Percentiles rank a stretch among this genome's conserved stretches.
phyloP scores from a whole-genome alignment of 2,329 filamentous ascomycete genomes.

The Colletotrichum tanaceti region DNA sequence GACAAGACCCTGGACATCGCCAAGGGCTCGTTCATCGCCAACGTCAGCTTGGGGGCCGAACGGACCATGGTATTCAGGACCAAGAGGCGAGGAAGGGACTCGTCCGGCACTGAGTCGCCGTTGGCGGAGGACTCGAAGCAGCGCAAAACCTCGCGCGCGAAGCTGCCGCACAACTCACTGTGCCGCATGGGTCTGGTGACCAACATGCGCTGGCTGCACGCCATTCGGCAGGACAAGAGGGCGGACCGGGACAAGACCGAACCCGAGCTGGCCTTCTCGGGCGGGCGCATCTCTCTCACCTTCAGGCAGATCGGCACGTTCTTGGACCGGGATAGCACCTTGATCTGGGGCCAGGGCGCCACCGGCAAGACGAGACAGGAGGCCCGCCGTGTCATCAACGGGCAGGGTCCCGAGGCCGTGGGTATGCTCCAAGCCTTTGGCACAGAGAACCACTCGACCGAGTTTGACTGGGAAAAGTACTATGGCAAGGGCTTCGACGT shows the following conservation, averaged over 20 bases:
- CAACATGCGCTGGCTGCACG: conserved; percentile 90
- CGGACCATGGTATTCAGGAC: conserved; percentile 90
- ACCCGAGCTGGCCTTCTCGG: conserved; percentile 77
- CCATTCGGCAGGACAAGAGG: conserved; percentile 90
- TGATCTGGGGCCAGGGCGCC: conserved; percentile 95
- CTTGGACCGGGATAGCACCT: conserved; percentile 69
- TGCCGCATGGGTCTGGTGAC: conserved; percentile 84
- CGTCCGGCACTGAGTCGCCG: conserved; percentile 43
- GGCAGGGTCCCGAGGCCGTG: conserved; percentile 72
- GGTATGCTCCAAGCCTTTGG: conserved; percentile 83
- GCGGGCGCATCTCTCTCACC: conserved; percentile 89
- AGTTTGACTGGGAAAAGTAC: conserved; percentile 78
- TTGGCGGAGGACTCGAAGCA: conserved; percentile 46
- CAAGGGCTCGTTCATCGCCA: conserved; percentile 84
- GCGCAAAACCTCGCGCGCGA: conserved; percentile 73
- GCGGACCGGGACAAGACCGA: conserved; percentile 72
- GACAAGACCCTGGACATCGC: conserved; percentile 96
- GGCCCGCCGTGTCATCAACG: conserved; percentile 76
- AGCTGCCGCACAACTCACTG: conserved; percentile 88
- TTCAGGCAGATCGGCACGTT: conserved; percentile 93
- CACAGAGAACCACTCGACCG: conserved; percentile 79
- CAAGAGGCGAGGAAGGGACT: conserved; percentile 70
- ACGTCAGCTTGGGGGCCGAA: conserved; percentile 92
- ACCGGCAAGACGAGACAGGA: conserved; percentile 70
- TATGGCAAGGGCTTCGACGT: conserved; percentile 91